A percentile compares a stretch with the other conserved stretches of the same genome.
Evolutionary conservation across 768 basidiomycete species (phyloP).

Genomic region (Leccinum imitatum): DNA sequence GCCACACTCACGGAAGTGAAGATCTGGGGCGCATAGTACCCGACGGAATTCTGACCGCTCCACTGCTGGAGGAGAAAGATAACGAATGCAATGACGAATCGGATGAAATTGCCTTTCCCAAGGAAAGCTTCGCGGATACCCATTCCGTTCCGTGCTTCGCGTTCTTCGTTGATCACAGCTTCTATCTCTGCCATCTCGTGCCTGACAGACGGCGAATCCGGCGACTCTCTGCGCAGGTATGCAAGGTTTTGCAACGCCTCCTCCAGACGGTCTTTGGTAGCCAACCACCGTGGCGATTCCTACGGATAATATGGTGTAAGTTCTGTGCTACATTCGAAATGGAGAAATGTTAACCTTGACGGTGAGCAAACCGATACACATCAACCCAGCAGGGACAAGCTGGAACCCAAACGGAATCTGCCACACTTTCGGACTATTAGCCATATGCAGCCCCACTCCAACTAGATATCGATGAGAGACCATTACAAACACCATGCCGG

Average conservation of each 20-base stretch:
- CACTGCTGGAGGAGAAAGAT: constrained; percentile 84
- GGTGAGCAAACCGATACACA: constrained; percentile 65
- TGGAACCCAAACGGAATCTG: constrained; percentile 74
- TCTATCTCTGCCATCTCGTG: constrained; percentile 79
- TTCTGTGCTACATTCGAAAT: background rate
- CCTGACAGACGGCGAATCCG: constrained; percentile 45
- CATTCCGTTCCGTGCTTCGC: constrained; percentile 59
- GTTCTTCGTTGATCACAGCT: constrained; percentile 75
- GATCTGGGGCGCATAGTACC: constrained; percentile 74
- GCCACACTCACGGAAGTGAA: constrained; percentile 57
- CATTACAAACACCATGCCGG: background rate
- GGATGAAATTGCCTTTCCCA: constrained; percentile 76
- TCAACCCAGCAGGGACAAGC: constrained; percentile 70
- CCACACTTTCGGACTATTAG: constrained; percentile 54
- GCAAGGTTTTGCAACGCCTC: constrained; percentile 62
- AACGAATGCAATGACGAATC: constrained; percentile 81
- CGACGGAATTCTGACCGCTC: constrained; percentile 82
- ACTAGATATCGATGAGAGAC: constrained; percentile 36
- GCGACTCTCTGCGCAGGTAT: constrained; percentile 52
- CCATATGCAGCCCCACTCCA: constrained; percentile 57
- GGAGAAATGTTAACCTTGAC: constrained; percentile 43
- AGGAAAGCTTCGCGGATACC: constrained; percentile 72
- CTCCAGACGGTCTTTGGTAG: constrained; percentile 54
- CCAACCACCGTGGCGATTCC: constrained; percentile 80
- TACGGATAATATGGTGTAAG: constrained; percentile 21